These are phyloP conservation scores for Epichloe typhina DNA, from an alignment of 2,329 filamentous ascomycete species.

Conservation along the genomic window DNA sequence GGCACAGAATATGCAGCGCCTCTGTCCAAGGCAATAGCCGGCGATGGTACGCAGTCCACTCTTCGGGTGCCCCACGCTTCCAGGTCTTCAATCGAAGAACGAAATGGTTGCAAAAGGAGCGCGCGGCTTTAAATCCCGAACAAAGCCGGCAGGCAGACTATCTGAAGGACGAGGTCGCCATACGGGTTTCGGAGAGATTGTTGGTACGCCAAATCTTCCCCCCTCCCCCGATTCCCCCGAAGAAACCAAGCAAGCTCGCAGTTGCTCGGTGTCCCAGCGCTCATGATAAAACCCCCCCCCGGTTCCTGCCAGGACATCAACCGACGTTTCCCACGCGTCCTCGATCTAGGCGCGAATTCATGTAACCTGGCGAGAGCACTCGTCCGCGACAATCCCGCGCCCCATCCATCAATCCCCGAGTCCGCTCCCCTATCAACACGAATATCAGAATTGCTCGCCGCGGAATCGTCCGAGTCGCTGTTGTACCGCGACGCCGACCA, in stretches of 20 bases:
- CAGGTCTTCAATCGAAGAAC: constrained; percentile 82
- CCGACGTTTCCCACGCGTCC: constrained; percentile 66
- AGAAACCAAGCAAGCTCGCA: no score
- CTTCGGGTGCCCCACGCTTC: constrained; percentile 62
- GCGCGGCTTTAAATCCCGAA: constrained; percentile 58
- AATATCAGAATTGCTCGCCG: constrained; percentile 63
- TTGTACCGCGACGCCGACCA: constrained; percentile 67
- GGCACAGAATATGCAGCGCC: constrained; percentile 11
- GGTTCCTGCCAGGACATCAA: constrained; percentile 63
- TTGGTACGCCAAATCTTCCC: constrained; percentile 37
- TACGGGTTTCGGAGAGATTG: constrained; percentile 70
- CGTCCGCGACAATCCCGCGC: constrained; percentile 54
- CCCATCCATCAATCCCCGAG: constrained; percentile 38
- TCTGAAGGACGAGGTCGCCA: constrained; percentile 82
- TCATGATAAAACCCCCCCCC: not conserved
- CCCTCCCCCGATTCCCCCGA: no score
- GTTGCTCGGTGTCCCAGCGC: not conserved
- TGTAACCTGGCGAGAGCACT: constrained; percentile 85
- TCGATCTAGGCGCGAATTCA: constrained; percentile 90
- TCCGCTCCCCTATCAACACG: constrained; percentile 55
- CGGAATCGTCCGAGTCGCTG: constrained; percentile 65
- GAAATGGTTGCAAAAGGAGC: constrained; percentile 87
- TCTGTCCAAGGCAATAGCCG: constrained; percentile 12
- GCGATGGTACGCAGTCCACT: constrained; percentile 63
- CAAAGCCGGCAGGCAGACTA: constrained; percentile 77